Evolutionary conservation across 306 rosid genomes (phyloP).

Genomic region (Crotalaria pallida): DNA sequence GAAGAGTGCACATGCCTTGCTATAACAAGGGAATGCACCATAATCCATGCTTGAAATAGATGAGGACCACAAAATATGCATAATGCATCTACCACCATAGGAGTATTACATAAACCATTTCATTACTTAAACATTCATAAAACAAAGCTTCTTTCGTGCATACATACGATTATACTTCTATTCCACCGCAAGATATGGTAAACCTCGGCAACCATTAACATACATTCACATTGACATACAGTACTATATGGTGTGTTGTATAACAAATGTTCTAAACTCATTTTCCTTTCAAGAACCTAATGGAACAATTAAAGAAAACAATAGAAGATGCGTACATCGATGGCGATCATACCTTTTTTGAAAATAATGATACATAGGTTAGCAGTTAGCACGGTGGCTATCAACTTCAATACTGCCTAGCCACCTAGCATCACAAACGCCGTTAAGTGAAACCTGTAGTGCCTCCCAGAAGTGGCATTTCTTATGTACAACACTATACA

Average conservation of each 20-base stretch:
- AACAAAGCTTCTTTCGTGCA: too few relatives aligned
- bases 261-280: not conserved
- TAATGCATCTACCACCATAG: too few relatives aligned
- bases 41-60: too few relatives aligned
- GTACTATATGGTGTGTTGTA: not conserved
- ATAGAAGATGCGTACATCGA: not conserved
- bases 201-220: too few relatives aligned
- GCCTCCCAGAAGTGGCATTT: constrained; percentile 2
- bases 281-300: not conserved
- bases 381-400: constrained; percentile 1
- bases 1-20: too few relatives aligned
- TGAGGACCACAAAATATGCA: too few relatives aligned
- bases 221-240: not conserved
- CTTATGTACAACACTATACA: constrained; percentile 22
- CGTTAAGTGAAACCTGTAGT: not conserved
- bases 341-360: not conserved
- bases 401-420: not conserved
- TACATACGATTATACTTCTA: too few relatives aligned
- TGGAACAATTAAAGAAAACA: not conserved
- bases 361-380: not conserved
- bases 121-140: too few relatives aligned
- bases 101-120: too few relatives aligned
- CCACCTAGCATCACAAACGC: not conserved
- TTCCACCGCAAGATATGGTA: too few relatives aligned
- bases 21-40: too few relatives aligned